These are phyloP conservation scores for Kingdonia uniflora DNA, from an alignment of 164 flowering plant genomes.

Conservation along the genomic window DNA sequence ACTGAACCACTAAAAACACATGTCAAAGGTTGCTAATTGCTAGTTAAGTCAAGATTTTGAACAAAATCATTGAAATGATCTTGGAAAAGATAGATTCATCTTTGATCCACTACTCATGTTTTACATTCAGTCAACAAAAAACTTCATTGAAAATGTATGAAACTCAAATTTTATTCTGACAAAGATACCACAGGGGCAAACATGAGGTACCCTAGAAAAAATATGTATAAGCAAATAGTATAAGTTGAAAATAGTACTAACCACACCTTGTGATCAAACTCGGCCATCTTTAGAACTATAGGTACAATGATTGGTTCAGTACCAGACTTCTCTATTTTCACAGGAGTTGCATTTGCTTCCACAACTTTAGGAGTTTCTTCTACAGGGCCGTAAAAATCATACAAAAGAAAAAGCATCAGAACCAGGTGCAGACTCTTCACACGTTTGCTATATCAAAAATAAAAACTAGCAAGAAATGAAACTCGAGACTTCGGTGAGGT, in stretches of 20 bases:
- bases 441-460: constrained; percentile 1
- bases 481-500: too few species aligned
- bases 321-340: constrained; percentile 45
- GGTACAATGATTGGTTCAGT: constrained; percentile 79
- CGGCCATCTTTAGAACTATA: constrained; percentile 88
- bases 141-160: too few species aligned
- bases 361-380: constrained; percentile 33
- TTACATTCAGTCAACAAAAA: too few species aligned
- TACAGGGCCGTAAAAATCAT: constrained; percentile 19
- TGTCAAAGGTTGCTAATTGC: too few species aligned
- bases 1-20: too few species aligned
- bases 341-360: constrained; percentile 20
- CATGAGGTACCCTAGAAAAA: not conserved
- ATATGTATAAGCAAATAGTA: not conserved
- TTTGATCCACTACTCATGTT: too few species aligned
- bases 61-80: too few species aligned
- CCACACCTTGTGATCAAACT: constrained; percentile 95
- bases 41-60: too few species aligned
- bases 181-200: not conserved
- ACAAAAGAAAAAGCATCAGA: not conserved
- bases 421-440: constrained; percentile 1
- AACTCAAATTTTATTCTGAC: too few species aligned
- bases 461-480: not conserved
- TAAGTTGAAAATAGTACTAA: not conserved
- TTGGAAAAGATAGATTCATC: too few species aligned